A percentile compares a stretch with the other conserved stretches of the same genome.
Conservation (phyloP, 2,329 filamentous ascomycete species). For the Phaeosphaeriaceae sp. region DNA sequence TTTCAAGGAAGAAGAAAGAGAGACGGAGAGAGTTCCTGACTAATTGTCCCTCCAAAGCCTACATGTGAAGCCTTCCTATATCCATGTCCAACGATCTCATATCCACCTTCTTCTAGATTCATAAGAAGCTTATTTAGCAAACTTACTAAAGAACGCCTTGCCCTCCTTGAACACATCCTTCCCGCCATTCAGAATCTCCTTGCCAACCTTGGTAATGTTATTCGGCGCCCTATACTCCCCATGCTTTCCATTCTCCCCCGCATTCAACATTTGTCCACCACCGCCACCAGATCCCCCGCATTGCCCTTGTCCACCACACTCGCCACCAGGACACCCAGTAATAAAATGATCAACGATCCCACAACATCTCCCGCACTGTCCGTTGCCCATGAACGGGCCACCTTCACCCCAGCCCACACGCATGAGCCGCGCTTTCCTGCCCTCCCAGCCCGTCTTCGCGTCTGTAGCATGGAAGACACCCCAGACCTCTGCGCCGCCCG, state of each 20-base stretch:
- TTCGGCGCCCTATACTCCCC: slow-evolving; percentile 6
- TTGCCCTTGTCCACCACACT: slow-evolving; percentile 34
- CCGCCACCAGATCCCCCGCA: slow-evolving; percentile 26
- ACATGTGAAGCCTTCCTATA: neutral
- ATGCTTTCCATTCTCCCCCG: slow-evolving; percentile 15
- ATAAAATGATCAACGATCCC: slow-evolving; percentile 41
- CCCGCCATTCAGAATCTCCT: slow-evolving; percentile 10
- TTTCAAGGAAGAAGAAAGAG: neutral
- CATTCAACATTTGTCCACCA: slow-evolving; percentile 19
- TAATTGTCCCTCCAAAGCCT: neutral
- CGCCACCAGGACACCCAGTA: slow-evolving; percentile 35
- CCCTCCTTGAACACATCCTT: slow-evolving; percentile 22
- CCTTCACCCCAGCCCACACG: slow-evolving; percentile 47
- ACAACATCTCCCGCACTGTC: slow-evolving; percentile 47
- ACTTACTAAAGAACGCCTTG: slow-evolving; percentile 35
- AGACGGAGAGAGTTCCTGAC: neutral
- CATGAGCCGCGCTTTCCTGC: slow-evolving; percentile 54
- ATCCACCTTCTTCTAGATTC: neutral
- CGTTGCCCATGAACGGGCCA: slow-evolving; percentile 53
- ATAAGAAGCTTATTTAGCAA: slow-evolving; percentile 27
- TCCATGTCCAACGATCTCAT: neutral
- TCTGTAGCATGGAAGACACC: slow-evolving; percentile 57
- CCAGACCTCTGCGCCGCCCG: slow-evolving; percentile 49
- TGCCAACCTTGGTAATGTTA: slow-evolving; percentile 15
- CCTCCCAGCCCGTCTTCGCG: slow-evolving; percentile 54